Base-by-base conservation (phyloP, 176 grass and related monocot genomes). In the Hsuehochloa calcarea region DNA sequence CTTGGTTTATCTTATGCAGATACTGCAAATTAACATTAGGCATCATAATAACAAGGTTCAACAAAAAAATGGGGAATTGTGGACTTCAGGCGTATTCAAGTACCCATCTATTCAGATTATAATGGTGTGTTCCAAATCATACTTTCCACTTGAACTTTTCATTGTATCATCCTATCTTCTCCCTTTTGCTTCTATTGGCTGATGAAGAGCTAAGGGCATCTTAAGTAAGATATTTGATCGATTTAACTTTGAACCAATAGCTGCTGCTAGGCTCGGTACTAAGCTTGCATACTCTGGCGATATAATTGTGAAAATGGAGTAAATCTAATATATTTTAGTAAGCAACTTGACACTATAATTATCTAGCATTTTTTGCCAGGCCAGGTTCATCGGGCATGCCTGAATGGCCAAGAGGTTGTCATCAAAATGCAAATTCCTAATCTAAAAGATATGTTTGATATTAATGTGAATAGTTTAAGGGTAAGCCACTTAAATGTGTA, bases 221-320 rank as follows among this genome's bases (percentile, higher is more conserved):
- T 83, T 95, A 49, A 84, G 80, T 79, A 34, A 89, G 77, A 92
- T 92, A 90, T 98, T 98, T 94, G 96, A 96, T 74, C 75, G 88
- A 78, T 98, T 98, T 70, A 93, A 98, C 82, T 92, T 83, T 88
- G 96, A 98, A 78, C 96, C 96, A 90, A 95, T 98, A 78, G 93
- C 96, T 84, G 96, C 96, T 83, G 96, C 96, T 89, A 98, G 96
- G 82, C 96, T 98, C 37, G 96, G 96, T 98, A 98, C 83, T 45
- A 81, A 68, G 20, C 77, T 85, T 59, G 25, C 39, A 59, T 3
- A 52, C 58, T 39, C 45, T 55, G 38, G 37, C 45, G 40, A 59
- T 75, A 65, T 37, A 78, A 55, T 61, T 47, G 13, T 89, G 35
- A 64, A 66, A 80, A 80, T 10, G 15, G 58, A 74, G 13, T 74